Evolutionary conservation across 2,329 filamentous ascomycete genomes (phyloP).

Genomic region (Botryotinia globosa): DNA sequence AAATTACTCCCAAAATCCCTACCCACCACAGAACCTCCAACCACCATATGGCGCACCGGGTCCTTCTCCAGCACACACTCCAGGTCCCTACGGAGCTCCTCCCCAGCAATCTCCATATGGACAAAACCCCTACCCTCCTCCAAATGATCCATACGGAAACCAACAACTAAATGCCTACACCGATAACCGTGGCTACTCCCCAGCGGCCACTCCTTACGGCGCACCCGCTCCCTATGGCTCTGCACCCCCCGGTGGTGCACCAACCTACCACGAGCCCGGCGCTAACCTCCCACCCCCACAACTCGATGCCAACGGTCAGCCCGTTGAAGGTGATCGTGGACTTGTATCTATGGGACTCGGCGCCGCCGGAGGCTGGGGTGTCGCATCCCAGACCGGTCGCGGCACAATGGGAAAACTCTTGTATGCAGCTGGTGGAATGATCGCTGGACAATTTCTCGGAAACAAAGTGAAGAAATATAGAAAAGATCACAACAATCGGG

Average conservation of each 20-base stretch:
- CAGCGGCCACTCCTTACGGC: background rate
- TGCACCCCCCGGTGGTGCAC: background rate
- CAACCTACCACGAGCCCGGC: constrained; percentile 14
- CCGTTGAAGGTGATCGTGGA: constrained; percentile 14
- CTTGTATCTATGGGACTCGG: constrained; percentile 17
- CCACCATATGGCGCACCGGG: constrained; percentile 7
- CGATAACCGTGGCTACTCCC: background rate
- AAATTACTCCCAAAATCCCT: background rate
- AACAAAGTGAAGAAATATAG: constrained; percentile 14
- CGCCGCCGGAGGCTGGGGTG: constrained; percentile 8
- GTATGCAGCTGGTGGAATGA: constrained; percentile 1
- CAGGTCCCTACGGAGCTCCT: background rate
- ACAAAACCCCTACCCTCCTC: background rate
- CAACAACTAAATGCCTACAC: constrained; percentile 10
- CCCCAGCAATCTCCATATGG: constrained; percentile 8
- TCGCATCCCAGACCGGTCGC: background rate
- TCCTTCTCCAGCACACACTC: constrained; percentile 6
- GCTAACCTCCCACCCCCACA: background rate
- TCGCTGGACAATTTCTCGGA: constrained; percentile 3
- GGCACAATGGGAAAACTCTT: constrained; percentile 6
- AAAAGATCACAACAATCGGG: constrained; percentile 12
- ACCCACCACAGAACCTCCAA: constrained; percentile 12
- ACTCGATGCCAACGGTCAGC: constrained; percentile 12
- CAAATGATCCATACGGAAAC: background rate
- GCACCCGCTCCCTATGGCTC: background rate